These are phyloP conservation scores for Prunus salicina DNA, from an alignment of 306 rosid species.

Conservation along the genomic window DNA sequence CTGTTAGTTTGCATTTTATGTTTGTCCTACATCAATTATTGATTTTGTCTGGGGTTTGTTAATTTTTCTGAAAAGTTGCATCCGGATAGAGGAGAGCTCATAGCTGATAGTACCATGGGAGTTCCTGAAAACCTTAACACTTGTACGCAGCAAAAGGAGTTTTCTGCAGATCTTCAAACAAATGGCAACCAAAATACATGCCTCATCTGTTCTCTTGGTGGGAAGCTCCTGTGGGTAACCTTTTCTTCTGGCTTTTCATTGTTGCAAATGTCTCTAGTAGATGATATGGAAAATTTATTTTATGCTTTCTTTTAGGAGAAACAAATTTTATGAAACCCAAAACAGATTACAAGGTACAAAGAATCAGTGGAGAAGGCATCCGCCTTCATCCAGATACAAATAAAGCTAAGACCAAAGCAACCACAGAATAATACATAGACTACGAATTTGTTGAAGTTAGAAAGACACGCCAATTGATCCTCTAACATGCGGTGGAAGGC, in stretches of 20 bases:
- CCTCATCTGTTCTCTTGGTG: slow-evolving; percentile 55
- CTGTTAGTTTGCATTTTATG: background rate
- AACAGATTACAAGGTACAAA: background rate
- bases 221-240: slow-evolving; percentile 73
- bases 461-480: background rate
- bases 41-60: slow-evolving; percentile 15
- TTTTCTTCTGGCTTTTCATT: slow-evolving; percentile 29
- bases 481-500: background rate
- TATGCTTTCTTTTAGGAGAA: background rate
- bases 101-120: slow-evolving; percentile 21
- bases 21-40: slow-evolving; percentile 12
- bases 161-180: slow-evolving; percentile 24
- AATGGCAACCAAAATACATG: slow-evolving; percentile 42
- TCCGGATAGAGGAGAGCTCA: slow-evolving; percentile 51
- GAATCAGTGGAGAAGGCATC: background rate
- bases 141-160: slow-evolving; percentile 40
- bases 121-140: slow-evolving; percentile 22
- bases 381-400: background rate
- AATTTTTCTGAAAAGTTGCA: slow-evolving; percentile 33
- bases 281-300: slow-evolving; percentile 4
- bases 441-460: background rate
- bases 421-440: background rate
- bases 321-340: background rate
- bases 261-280: slow-evolving; percentile 9
- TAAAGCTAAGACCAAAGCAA: background rate